A percentile compares a stretch with the other conserved stretches of the same genome.
These are phyloP conservation scores for Talaromyces atroroseus DNA, from an alignment of 2,329 filamentous ascomycete genomes.

Conservation along the genomic window DNA sequence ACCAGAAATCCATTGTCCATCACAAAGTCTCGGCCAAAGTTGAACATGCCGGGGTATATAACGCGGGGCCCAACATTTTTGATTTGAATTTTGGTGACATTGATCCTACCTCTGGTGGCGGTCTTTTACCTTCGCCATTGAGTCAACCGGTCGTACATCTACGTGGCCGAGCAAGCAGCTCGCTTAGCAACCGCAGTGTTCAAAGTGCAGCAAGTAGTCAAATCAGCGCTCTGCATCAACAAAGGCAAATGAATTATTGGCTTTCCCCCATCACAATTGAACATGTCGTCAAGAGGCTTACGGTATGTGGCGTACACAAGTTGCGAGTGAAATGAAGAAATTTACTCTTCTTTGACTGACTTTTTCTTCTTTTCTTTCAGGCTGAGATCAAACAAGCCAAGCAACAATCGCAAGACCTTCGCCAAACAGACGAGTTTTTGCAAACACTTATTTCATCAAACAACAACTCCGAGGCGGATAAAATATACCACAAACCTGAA, in stretches of 20 bases:
- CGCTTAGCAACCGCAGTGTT: conserved; percentile 56
- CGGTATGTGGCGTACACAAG: conserved; percentile 48
- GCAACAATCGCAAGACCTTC: conserved; percentile 79
- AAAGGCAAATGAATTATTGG: conserved; percentile 75
- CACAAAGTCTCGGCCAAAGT: conserved; percentile 97
- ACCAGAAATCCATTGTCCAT: conserved; percentile 96
- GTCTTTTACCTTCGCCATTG: conserved; percentile 64
- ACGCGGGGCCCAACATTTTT: conserved; percentile 63
- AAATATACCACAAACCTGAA: conserved; percentile 36
- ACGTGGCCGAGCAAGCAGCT: conserved; percentile 64
- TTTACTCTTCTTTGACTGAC: conserved; percentile 8
- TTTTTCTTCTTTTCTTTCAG: conserved; percentile 41
- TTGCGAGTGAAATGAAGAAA: conserved; percentile 18
- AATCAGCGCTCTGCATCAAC: conserved; percentile 59
- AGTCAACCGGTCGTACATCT: conserved; percentile 61
- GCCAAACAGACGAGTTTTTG: conserved; percentile 75
- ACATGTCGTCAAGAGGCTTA: conserved; percentile 82
- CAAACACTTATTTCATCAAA: conserved; percentile 71
- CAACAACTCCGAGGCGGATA: conserved; percentile 47
- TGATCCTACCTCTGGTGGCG: conserved; percentile 67
- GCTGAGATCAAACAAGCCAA: conserved; percentile 85
- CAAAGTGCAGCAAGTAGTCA: conserved; percentile 53
- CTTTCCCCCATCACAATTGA: conserved; percentile 86
- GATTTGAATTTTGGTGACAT: conserved; percentile 92
- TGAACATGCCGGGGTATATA: conserved; percentile 84